Evolutionary conservation across 2,329 filamentous ascomycete species (phyloP), one percentile per base, ranked within the genome.

Genomic region (Exophiala bonariae): DNA sequence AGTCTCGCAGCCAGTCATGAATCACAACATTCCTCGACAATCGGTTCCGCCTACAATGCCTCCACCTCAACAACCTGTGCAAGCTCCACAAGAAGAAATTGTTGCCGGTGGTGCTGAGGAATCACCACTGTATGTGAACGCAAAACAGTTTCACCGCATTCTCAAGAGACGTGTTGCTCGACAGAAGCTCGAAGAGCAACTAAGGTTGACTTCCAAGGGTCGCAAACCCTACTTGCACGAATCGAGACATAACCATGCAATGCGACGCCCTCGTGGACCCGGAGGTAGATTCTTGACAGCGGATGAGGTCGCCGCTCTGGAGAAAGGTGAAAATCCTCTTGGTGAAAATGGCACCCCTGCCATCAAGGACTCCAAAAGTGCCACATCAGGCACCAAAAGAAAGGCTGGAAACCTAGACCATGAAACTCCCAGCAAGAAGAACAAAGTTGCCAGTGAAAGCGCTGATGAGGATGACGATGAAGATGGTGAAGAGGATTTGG

Each of bases 141-240:
- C 93, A 4, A 99, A 99, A 68, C 93, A 99, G 63, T 99, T 99
- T 60, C 93, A 99, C 66, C 87, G 93, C 19, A 99, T 99, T 39
- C 72, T 99, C 44, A 97, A 99, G 76, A 82, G 93, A 48, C 82
- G 93, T 49, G 89, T 97, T 55, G 93, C 93, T 5, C 82, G 93
- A 26, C 93, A 97, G 68, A 89, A 89, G 66, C 77, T 99, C 13
- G 93, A 99, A 67, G 93, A 99, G 67, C 88, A 91, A 44, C 72
- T 99, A 34, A 83, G 93, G 33, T 74, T 97, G 48, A 97, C 93
- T 0, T 95, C 87, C 8, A 99, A 99, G 71, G 92, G 92, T 19
- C 83, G 93, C 28, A 97, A 96, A 71, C 93, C 93, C 3, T 99
- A 99, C 63, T 78, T 99, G 23, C 93, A 99, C 71, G 93, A 99